Conservation (phyloP, 306 rosid genomes). For the Nissolia schottii region DNA sequence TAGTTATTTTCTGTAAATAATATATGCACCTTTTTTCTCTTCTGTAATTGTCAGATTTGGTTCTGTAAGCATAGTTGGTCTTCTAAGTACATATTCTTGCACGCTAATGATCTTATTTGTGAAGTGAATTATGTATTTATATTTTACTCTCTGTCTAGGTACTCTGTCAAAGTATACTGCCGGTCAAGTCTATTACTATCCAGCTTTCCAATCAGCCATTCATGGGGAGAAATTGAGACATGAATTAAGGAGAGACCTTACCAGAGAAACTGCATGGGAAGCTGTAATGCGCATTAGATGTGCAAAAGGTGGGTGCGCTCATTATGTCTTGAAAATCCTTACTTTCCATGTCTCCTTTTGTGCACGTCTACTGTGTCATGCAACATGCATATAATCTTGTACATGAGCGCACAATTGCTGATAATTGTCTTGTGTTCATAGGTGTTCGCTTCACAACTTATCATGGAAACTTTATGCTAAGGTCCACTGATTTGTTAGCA, state of each 20-base stretch:
- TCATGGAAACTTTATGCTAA: constrained; percentile 96
- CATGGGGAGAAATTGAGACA: constrained; percentile 92
- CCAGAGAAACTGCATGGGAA: constrained; percentile 99
- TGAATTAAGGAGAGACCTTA: constrained; percentile 91
- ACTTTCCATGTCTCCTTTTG: constrained; percentile 3
- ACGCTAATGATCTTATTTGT: constrained; percentile 3
- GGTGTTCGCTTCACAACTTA: constrained; percentile 93
- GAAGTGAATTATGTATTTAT: constrained; percentile 12
- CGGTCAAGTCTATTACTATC: constrained; percentile 89
- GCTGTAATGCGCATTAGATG: constrained; percentile 97
- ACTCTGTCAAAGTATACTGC: constrained; percentile 97
- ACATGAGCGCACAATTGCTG: not conserved
- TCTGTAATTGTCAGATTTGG: not conserved
- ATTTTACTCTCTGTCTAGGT: constrained; percentile 46
- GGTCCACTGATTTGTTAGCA: constrained; percentile 93
- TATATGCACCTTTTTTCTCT: no score
- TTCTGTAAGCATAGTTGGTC: not conserved
- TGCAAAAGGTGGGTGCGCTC: constrained; percentile 71
- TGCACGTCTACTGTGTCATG: not conserved
- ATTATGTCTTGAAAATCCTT: constrained; percentile 18
- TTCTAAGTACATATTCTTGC: constrained; percentile 1
- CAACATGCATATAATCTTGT: not conserved
- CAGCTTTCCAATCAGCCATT: constrained; percentile 68
- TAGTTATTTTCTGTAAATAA: constrained; percentile 7
- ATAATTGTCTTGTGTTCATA: constrained; percentile 38